Evolutionary conservation across 768 basidiomycete species (phyloP), one percentile per base, ranked within the genome.

Genomic region (Pleurotus tuber-regium): DNA sequence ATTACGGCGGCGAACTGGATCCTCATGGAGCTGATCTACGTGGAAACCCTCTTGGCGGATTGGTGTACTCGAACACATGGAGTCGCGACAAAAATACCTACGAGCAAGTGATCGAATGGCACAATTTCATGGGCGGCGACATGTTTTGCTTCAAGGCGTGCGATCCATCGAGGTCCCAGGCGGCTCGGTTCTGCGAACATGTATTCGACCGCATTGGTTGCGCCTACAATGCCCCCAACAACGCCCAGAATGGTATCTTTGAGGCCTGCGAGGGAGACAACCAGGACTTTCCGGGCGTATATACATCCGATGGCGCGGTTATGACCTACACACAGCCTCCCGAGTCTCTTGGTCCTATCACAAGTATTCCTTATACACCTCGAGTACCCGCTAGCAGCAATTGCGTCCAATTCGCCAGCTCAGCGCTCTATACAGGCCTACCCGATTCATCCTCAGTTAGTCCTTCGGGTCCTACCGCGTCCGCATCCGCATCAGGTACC

Each of bases 1-100:
- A 89, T 59, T 74, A 55, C 26, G 87, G 88, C 58, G 87, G 87
- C 38, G 87, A 89, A 64, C 75, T 87, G 36, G 83, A 88, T 62
- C 78, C 84, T 16, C 81, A 83, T 55, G 86, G 84, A 43, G 83
- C 85, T 39, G 68, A 69, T 52, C 60, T 68, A 12, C 46, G 46
- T 62, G 41, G 6, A 53, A 78, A 85, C 21, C 56, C 56, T n/a
- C 49, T 87, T 26, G 89, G 89, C 57, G 88, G 83, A 31, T 69
- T 91, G 7, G 59, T 89, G 26, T 92, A 82, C 65, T 83, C 86
- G 1, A 84, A 79, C 59, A 71, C 70, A 7, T 87, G 47, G 38
- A 29, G 39, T 16, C 36, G 23, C 24, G 18, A 26, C 33, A 28
- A 44, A 3, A 33, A 43, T 18, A 35, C 28, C 0, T 50, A 35